These are phyloP conservation scores for Catharanthus roseus DNA, from an alignment of 257 asterid species.

Conservation along the genomic window DNA sequence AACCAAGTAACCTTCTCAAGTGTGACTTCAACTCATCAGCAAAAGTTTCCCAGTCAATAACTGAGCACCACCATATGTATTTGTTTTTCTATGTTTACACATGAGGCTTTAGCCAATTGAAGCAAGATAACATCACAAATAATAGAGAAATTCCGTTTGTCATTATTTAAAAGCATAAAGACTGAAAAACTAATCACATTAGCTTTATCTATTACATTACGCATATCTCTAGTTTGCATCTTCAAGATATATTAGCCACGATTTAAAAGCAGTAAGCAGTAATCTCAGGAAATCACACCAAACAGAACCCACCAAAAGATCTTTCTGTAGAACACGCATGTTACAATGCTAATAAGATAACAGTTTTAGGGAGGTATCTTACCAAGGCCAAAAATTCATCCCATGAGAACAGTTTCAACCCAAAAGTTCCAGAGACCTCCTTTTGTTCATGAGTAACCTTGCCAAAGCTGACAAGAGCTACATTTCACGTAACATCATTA, in stretches of 20 bases:
- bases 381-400: slow-evolving; percentile 74
- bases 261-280: not conserved
- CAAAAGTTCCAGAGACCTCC: slow-evolving; percentile 42
- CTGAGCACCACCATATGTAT: too few species aligned
- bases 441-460: slow-evolving; percentile 46
- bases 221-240: not conserved
- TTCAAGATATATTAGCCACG: not conserved
- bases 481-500: slow-evolving; percentile 10
- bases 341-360: not conserved
- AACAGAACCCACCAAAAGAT: not conserved
- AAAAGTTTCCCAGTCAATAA: too few species aligned
- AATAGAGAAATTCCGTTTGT: too few species aligned
- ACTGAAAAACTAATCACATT: too few species aligned
- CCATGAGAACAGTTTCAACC: slow-evolving; percentile 58
- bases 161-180: too few species aligned
- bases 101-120: too few species aligned
- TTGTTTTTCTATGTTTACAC: too few species aligned
- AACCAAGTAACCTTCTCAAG: too few species aligned
- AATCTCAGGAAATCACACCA: not conserved
- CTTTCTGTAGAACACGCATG: not conserved
- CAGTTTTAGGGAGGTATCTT: slow-evolving; percentile 18
- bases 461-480: slow-evolving; percentile 77
- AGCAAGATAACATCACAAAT: too few species aligned
- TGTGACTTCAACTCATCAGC: too few species aligned
- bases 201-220: too few species aligned